Evolutionary conservation across 2,329 filamentous ascomycete species (phyloP), one percentile per base, ranked within the genome.

Genomic region (Alternaria conjuncta): DNA sequence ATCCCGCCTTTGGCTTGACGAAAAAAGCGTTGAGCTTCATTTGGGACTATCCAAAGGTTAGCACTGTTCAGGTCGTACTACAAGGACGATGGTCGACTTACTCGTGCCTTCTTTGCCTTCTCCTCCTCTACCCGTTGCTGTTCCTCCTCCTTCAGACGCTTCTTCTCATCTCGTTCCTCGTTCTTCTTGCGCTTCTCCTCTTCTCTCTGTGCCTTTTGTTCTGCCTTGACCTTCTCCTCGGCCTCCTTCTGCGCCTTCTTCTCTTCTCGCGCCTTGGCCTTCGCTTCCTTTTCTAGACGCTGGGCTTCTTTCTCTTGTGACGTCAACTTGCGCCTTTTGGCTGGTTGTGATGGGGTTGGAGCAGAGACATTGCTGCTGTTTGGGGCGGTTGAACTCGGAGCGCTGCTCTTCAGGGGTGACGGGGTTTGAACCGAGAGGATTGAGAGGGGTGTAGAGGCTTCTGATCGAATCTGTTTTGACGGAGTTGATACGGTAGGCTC

Each of bases 11-110:
- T 21, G 82, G 81, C 60, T 80, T 82, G 28, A 70, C 69, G 68
- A 85, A 85, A 74, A 84, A 84, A 20, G 81, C 78, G 51, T 80
- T 82, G 36, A 85, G 72, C 63, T 71, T 76, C 73, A 80, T 73
- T 68, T 82, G 81, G 28, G 77, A 75, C 81, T 82, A 44, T 20
- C 30, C 8, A 15, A 23, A 15, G 15, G 61, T 79, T 67, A 79
- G 72, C 57, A 64, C 59, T 32, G 36, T 28, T 55, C 13, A 12
- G 5, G 45, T 68, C 44, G 3, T 12, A 15, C 10, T 26, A 30
- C 49, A 41, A 6, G 30, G 25, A 72, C 62, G 21, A 18, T 7
- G 6, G 5, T 71, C 20, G 36, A 72, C 81, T 71, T 75, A 83
- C 81, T 61, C 79, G 79, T 57, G 78, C 72, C 63, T 81, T 81